These are phyloP conservation scores for Cruciata laevipes DNA, from an alignment of 257 asterid species.

Conservation along the genomic window DNA sequence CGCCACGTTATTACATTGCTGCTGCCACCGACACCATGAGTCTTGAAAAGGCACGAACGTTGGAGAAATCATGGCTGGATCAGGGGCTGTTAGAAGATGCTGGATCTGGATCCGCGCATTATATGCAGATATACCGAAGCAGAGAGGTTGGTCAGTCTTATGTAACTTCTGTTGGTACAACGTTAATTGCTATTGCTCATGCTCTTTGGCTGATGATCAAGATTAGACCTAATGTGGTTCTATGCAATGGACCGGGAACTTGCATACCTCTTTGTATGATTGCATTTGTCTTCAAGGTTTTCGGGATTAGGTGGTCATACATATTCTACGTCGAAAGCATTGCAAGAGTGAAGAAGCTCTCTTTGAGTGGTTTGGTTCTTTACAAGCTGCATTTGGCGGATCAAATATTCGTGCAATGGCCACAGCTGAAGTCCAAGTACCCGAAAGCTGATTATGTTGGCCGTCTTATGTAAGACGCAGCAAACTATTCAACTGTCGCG, in stretches of 20 bases:
- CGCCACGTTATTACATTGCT: slow-evolving; percentile 70
- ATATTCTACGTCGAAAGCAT: slow-evolving; percentile 90
- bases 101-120: slow-evolving; percentile 45
- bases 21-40: slow-evolving; percentile 98
- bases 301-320: slow-evolving; percentile 80
- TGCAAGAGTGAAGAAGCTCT: slow-evolving; percentile 84
- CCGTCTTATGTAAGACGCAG: slow-evolving; percentile 52
- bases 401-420: slow-evolving; percentile 93
- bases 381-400: slow-evolving; percentile 77
- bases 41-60: slow-evolving; percentile 69
- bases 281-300: slow-evolving; percentile 70
- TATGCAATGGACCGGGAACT: slow-evolving; percentile 97
- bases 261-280: slow-evolving; percentile 74
- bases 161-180: slow-evolving; percentile 77
- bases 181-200: slow-evolving; percentile 68
- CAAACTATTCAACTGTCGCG: background rate
- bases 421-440: slow-evolving; percentile 62
- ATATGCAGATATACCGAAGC: slow-evolving; percentile 79
- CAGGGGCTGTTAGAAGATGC: slow-evolving; percentile 41
- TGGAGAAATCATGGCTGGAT: slow-evolving; percentile 56
- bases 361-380: slow-evolving; percentile 58
- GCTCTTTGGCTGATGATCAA: slow-evolving; percentile 86
- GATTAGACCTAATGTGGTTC: slow-evolving; percentile 92
- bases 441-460: slow-evolving; percentile 78
- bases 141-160: slow-evolving; percentile 95